Evolutionary conservation across 2,329 filamentous ascomycete species (phyloP).

Genomic region (Didymellaceae sp.): DNA sequence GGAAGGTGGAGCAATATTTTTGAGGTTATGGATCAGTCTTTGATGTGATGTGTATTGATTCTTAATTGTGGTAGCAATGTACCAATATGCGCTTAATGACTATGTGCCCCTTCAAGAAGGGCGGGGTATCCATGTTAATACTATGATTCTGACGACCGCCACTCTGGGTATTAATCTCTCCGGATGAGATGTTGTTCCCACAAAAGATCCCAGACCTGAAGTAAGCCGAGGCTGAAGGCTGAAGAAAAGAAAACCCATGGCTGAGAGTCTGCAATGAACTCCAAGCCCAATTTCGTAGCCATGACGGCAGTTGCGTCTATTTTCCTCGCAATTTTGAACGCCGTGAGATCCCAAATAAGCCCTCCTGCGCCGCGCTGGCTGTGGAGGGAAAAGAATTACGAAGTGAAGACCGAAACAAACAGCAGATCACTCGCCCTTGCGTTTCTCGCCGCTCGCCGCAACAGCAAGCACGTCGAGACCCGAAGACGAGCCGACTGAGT

Average conservation of each 20-base stretch:
- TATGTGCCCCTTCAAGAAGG: constrained; percentile 10
- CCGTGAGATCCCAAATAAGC: constrained; percentile 15
- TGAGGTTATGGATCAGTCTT: not conserved
- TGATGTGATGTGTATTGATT: constrained; percentile 6
- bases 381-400: constrained; percentile 8
- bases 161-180: not conserved
- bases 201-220: not conserved
- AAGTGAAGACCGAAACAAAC: constrained; percentile 1
- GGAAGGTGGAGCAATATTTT: not conserved
- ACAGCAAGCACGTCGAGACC: constrained; percentile 48
- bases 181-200: not conserved
- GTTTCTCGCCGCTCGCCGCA: constrained; percentile 47
- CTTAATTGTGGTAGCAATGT: constrained; percentile 5
- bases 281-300: constrained; percentile 44
- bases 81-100: constrained; percentile 6
- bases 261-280: constrained; percentile 12
- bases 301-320: constrained; percentile 51
- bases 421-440: constrained; percentile 40
- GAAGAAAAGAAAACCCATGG: not conserved
- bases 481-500: constrained; percentile 36
- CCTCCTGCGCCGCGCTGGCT: constrained; percentile 22
- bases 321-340: constrained; percentile 32
- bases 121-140: constrained; percentile 20
- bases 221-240: not conserved
- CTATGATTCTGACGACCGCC: constrained; percentile 1